Percentiles rank a stretch among this genome's conserved stretches.
These are phyloP conservation scores for Podila minutissima DNA, from an alignment of 192 early-diverging fungal genomes.

Conservation along the genomic window DNA sequence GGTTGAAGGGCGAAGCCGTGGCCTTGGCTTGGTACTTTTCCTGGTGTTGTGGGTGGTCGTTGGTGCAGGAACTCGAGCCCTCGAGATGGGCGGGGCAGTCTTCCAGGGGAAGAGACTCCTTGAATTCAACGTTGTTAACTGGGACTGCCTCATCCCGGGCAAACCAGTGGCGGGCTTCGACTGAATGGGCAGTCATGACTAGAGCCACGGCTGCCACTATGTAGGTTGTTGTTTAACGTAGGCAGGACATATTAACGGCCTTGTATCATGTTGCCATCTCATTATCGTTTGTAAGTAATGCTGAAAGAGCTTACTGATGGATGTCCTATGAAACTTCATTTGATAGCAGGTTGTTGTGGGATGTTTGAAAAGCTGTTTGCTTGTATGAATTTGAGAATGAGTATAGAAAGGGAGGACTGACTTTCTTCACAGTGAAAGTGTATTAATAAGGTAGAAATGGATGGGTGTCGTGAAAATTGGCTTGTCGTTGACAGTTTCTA, in stretches of 20 bases:
- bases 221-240: too few relatives aligned
- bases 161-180: not conserved
- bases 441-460: too few relatives aligned
- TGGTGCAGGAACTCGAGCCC: not conserved
- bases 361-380: not conserved
- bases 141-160: not conserved
- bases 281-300: not conserved
- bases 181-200: conserved; percentile 1
- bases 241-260: not conserved
- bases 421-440: not conserved
- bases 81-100: conserved; percentile 8
- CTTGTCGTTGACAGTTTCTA: too few relatives aligned
- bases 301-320: conserved; percentile 11
- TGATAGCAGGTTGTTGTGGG: not conserved
- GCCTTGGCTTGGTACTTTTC: not conserved
- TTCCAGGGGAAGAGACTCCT: not conserved
- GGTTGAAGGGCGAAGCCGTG: not conserved
- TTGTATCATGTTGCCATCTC: not conserved
- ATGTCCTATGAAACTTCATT: conserved; percentile 20
- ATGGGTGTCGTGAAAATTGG: not conserved
- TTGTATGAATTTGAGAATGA: not conserved
- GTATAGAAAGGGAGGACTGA: not conserved
- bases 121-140: not conserved
- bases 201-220: conserved; percentile 12
- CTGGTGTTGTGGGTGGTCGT: not conserved